Percentiles rank a stretch among this genome's conserved stretches.
These are phyloP conservation scores for Gentiana macrophylla DNA, from an alignment of 257 asterid genomes.

Conservation along the genomic window DNA sequence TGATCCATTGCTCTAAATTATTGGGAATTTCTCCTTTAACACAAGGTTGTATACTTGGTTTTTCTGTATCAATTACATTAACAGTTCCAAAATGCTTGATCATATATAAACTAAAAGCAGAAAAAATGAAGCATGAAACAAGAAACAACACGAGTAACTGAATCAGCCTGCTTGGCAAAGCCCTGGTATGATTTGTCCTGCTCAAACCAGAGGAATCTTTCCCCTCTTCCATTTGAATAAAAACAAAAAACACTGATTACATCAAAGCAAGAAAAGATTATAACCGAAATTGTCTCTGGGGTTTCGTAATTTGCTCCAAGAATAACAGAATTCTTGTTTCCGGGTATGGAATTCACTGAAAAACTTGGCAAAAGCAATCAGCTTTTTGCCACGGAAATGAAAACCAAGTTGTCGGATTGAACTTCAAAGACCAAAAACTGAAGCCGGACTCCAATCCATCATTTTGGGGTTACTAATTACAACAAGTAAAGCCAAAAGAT, in stretches of 20 bases:
- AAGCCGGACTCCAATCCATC: neutral
- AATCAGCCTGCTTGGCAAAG: conserved; percentile 32
- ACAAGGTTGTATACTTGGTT: conserved; percentile 27
- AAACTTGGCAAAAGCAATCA: neutral
- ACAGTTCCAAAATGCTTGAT: conserved; percentile 24
- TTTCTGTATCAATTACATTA: conserved; percentile 14
- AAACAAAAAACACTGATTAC: conserved; percentile 11
- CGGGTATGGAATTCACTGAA: neutral
- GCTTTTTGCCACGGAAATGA: neutral
- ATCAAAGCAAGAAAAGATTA: conserved; percentile 1
- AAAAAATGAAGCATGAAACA: conserved; percentile 27
- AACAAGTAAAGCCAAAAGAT: conserved; percentile 1
- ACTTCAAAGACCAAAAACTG: neutral
- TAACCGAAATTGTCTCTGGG: conserved; percentile 3
- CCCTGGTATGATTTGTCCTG: conserved; percentile 29
- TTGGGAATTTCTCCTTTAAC: conserved; percentile 10
- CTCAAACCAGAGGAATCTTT: conserved; percentile 21
- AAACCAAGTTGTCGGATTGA: neutral
- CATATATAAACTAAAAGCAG: conserved; percentile 32
- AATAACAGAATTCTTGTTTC: conserved; percentile 1
- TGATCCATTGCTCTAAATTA: conserved; percentile 31
- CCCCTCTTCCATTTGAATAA: conserved; percentile 27
- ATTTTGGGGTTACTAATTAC: neutral
- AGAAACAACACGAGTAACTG: conserved; percentile 26
- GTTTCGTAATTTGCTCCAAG: neutral